A percentile compares a stretch with the other conserved stretches of the same genome.
phyloP scores from a whole-genome alignment of 495 filamentous ascomycete species.

The Penicillium bialowiezense region DNA sequence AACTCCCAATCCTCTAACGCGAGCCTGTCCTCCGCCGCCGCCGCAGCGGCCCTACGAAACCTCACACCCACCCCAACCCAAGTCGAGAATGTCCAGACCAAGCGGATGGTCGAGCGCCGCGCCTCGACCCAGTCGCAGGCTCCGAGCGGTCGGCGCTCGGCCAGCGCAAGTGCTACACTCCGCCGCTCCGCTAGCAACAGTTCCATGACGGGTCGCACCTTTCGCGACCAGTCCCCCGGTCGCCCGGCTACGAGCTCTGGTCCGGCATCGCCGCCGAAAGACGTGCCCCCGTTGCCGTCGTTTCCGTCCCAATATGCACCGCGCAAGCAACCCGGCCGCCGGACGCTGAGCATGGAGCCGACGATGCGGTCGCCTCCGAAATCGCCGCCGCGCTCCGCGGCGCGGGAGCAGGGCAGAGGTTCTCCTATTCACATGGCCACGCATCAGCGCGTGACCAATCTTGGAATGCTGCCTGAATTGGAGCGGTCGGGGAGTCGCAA shows the following conservation, averaged over 20 bases:
- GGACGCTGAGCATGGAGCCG: slow-evolving; percentile 55
- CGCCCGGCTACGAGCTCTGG: slow-evolving; percentile 44
- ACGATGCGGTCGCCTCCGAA: slow-evolving; percentile 48
- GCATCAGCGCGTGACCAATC: slow-evolving; percentile 21
- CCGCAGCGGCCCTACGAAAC: slow-evolving; percentile 76
- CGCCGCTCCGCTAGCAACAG: slow-evolving; percentile 65
- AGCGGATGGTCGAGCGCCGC: slow-evolving; percentile 72
- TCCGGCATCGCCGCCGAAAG: slow-evolving; percentile 24
- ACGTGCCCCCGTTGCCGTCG: slow-evolving; percentile 71
- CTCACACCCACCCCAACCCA: slow-evolving; percentile 71
- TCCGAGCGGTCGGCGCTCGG: slow-evolving; percentile 35
- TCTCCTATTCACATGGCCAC: slow-evolving; percentile 16
- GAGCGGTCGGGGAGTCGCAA: slow-evolving; percentile 60
- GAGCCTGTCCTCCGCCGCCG: slow-evolving; percentile 77
- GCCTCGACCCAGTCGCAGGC: slow-evolving; percentile 65
- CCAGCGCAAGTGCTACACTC: slow-evolving; percentile 43
- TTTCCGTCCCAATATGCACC: slow-evolving; percentile 53
- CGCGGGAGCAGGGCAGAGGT: slow-evolving; percentile 28
- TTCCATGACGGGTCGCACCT: slow-evolving; percentile 84
- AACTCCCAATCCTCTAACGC: slow-evolving; percentile 59
- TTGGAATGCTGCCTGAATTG: slow-evolving; percentile 42
- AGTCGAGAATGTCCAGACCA: slow-evolving; percentile 81
- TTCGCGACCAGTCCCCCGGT: slow-evolving; percentile 67
- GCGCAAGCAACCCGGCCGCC: slow-evolving; percentile 31
- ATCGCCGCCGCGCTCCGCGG: slow-evolving; percentile 37